Evolutionary conservation across 75 land plant genomes (phyloP).

Genomic region (Chamaecyparis obtusa): DNA sequence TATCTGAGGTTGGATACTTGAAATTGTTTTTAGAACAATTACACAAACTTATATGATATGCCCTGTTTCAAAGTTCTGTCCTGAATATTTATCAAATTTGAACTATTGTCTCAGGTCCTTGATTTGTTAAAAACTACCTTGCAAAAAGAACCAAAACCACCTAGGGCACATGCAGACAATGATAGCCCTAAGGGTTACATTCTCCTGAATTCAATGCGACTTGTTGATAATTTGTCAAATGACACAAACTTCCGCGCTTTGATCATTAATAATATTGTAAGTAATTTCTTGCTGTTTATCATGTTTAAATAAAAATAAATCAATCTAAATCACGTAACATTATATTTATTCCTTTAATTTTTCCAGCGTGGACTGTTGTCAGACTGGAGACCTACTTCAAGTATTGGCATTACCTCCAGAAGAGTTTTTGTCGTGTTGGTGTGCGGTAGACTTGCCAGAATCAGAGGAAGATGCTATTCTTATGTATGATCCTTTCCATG

Average conservation of each 20-base stretch:
- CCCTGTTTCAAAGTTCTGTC: neutral
- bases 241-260: slow-evolving; percentile 49
- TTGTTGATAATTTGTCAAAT: slow-evolving; percentile 52
- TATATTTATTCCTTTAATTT: slow-evolving; percentile 6
- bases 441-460: slow-evolving; percentile 9
- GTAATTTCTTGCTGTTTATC: slow-evolving; percentile 4
- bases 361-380: slow-evolving; percentile 12
- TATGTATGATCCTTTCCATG: slow-evolving; percentile 46
- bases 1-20: slow-evolving; percentile 26
- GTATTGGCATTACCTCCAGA: slow-evolving; percentile 32
- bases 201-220: slow-evolving; percentile 36
- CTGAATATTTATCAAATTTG: neutral
- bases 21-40: neutral
- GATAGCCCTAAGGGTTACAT: slow-evolving; percentile 29
- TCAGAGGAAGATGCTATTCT: slow-evolving; percentile 28
- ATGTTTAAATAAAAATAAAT: neutral
- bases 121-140: slow-evolving; percentile 27
- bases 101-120: slow-evolving; percentile 25
- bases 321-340: neutral
- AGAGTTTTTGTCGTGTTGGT: slow-evolving; percentile 34
- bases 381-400: slow-evolving; percentile 48
- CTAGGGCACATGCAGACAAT: slow-evolving; percentile 13
- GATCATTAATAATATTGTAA: slow-evolving; percentile 44
- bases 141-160: slow-evolving; percentile 26
- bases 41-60: neutral